These are phyloP conservation scores for Phaffomyces opuntiae DNA, from an alignment of 805 yeast genomes.

Conservation along the genomic window DNA sequence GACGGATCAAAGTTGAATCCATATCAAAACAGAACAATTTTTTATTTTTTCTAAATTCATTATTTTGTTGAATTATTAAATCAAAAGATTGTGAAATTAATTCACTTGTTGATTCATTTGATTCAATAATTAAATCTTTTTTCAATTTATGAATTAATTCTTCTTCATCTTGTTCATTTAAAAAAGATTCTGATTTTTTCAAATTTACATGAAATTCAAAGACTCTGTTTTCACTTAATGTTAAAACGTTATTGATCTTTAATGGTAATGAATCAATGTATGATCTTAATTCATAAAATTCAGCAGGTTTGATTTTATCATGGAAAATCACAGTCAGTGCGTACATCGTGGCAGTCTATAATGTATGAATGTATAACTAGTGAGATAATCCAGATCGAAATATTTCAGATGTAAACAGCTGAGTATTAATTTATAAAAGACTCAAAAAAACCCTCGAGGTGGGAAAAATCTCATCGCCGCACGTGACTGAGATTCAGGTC, in stretches of 20 bases:
- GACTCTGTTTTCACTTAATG: slow-evolving; percentile 30
- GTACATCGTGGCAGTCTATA: slow-evolving; percentile 2
- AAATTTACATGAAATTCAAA: slow-evolving; percentile 28
- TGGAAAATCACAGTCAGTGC: slow-evolving; percentile 26
- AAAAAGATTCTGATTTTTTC: slow-evolving; percentile 10
- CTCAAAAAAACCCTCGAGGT: no score
- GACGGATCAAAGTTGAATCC: slow-evolving; percentile 95
- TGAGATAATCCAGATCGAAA: no score
- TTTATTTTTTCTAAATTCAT: slow-evolving; percentile 27
- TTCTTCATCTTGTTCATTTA: slow-evolving; percentile 14
- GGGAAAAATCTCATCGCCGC: no score
- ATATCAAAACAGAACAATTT: slow-evolving; percentile 85
- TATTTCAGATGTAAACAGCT: no score
- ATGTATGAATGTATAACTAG: no score
- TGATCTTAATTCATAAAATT: slow-evolving; percentile 18
- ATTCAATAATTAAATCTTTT: not conserved
- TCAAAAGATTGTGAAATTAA: slow-evolving; percentile 25
- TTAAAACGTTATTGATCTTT: slow-evolving; percentile 21
- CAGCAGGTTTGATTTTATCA: slow-evolving; percentile 11
- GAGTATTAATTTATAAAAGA: no score
- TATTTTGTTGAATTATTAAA: slow-evolving; percentile 34
- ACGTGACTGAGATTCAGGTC: no score
- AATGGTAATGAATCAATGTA: slow-evolving; percentile 26
- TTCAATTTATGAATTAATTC: slow-evolving; percentile 3
- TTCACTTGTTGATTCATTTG: slow-evolving; percentile 2